phyloP scores from a whole-genome alignment of 495 filamentous ascomycete genomes.

The Staphylotrichum tortipilum region DNA sequence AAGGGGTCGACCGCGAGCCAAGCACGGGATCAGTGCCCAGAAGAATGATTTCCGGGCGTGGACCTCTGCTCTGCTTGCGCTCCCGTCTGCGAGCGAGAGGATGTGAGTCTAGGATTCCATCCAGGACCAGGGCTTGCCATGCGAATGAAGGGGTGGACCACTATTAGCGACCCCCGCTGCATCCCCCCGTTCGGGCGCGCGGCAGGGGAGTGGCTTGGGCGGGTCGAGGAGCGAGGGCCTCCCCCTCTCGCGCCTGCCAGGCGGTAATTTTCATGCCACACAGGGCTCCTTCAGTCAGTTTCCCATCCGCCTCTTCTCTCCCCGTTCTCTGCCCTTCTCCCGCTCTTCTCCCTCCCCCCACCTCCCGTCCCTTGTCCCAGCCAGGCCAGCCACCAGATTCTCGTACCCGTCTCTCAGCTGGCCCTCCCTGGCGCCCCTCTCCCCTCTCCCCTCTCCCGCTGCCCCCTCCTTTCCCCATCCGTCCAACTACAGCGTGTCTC shows the following conservation, averaged over 20 bases:
- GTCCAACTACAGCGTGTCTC: background rate
- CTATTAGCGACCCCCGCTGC: background rate
- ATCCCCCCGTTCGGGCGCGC: background rate
- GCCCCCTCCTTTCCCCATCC: background rate
- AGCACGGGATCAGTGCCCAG: background rate
- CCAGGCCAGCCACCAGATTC: too few relatives aligned
- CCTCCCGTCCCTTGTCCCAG: too few relatives aligned
- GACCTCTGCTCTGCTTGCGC: too few relatives aligned
- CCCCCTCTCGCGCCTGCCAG: too few relatives aligned
- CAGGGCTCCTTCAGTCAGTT: background rate
- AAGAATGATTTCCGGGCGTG: background rate
- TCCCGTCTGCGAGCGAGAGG: too few relatives aligned
- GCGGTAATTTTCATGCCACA: background rate
- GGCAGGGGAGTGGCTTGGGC: background rate
- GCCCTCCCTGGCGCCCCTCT: background rate
- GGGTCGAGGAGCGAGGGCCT: too few relatives aligned
- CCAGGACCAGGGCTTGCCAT: conserved; percentile 4
- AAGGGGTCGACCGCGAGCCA: background rate
- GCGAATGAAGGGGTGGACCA: conserved; percentile 4
- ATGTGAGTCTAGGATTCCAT: conserved; percentile 1
- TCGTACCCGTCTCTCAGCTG: background rate
- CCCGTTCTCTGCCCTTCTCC: background rate
- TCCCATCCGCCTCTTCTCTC: too few relatives aligned
- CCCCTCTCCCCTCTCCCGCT: too few relatives aligned
- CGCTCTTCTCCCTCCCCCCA: too few relatives aligned